Evolutionary conservation across 2,329 filamentous ascomycete genomes (phyloP), one percentile per base, ranked within the genome.

Genomic region (Fusarium robinianum): DNA sequence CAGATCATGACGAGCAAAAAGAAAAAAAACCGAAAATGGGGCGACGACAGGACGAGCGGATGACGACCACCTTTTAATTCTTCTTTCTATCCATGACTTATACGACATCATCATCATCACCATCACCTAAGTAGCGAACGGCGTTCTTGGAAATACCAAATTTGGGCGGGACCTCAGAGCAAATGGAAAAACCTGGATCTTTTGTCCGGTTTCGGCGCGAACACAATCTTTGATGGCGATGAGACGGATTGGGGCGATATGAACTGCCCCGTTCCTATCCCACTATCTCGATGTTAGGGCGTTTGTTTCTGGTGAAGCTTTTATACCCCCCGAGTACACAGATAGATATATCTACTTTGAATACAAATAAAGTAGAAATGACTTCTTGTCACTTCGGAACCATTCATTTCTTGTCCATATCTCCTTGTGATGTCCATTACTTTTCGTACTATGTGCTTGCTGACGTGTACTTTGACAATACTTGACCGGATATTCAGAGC

Each of bases 251-350:
- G n/a, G 30, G 53, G 55, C 53, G 46, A 56, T 35, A 56, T 56
- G 46, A 46, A 37, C 37, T 57, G 43, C 47, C 49, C 18, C 44
- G 31, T 33, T 25, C 14, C 14, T 36, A 42, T 36, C 44, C 37
- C 41, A 39, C 40, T 40, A 33, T 24, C 41, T 55, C 31, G n/a
- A n/a, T n/a, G n/a, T n/a, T 40, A 55, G 48, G 65, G 66, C 61
- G 66, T 70, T 71, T 74, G 67, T 67, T 71, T 72, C 69, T 73
- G 71, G 70, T 73, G 71, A 72, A 72, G 55, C 61, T 61, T 57
- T 58, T 72, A 73, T 69, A 72, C 70, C 71, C 68, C 49, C 67
- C 62, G 51, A 50, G 36, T 43, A 31, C 39, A 35, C 22, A 41
- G n/a, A n/a, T n/a, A n/a, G n/a, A 49, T 52, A 17, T 31, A 41